These are phyloP conservation scores for Sodiomyces alkalinus DNA, from an alignment of 2,329 filamentous ascomycete genomes.

Conservation along the genomic window DNA sequence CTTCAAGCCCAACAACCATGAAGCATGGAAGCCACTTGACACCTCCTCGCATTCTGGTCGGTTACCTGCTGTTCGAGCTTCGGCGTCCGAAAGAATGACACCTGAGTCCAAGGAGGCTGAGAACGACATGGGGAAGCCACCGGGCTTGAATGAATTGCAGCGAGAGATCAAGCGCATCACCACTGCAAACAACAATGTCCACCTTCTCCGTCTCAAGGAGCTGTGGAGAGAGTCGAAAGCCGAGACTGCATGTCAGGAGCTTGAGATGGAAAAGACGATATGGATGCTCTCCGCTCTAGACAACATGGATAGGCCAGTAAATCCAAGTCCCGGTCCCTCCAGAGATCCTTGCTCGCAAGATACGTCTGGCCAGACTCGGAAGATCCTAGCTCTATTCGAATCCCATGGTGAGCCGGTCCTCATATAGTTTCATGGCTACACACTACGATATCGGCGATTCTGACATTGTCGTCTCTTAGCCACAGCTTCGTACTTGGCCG, in stretches of 20 bases:
- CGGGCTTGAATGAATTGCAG: constrained; percentile 24
- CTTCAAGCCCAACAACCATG: constrained; percentile 19
- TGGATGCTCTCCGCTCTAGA: constrained; percentile 47
- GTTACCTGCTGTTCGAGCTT: constrained; percentile 9
- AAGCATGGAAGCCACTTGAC: constrained; percentile 29
- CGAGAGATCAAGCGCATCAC: constrained; percentile 41
- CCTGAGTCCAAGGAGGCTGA: constrained; percentile 7
- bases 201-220: constrained; percentile 39
- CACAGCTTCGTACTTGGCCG: constrained; percentile 33
- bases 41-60: constrained; percentile 25
- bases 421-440: no score
- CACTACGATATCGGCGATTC: not conserved
- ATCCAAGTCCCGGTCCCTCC: constrained; percentile 8
- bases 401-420: constrained; percentile 24
- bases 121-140: constrained; percentile 10
- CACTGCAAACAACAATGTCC: constrained; percentile 30
- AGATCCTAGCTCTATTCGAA: constrained; percentile 35
- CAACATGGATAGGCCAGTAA: constrained; percentile 22
- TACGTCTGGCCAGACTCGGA: constrained; percentile 12
- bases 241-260: constrained; percentile 30
- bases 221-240: constrained; percentile 28
- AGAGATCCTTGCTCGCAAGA: constrained; percentile 5
- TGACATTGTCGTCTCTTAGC: constrained; percentile 19
- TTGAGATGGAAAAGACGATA: constrained; percentile 39
- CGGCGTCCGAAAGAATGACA: constrained; percentile 9